Evolutionary conservation across 139 green algal genomes (phyloP).

Genomic region (Chlorella sp.): DNA sequence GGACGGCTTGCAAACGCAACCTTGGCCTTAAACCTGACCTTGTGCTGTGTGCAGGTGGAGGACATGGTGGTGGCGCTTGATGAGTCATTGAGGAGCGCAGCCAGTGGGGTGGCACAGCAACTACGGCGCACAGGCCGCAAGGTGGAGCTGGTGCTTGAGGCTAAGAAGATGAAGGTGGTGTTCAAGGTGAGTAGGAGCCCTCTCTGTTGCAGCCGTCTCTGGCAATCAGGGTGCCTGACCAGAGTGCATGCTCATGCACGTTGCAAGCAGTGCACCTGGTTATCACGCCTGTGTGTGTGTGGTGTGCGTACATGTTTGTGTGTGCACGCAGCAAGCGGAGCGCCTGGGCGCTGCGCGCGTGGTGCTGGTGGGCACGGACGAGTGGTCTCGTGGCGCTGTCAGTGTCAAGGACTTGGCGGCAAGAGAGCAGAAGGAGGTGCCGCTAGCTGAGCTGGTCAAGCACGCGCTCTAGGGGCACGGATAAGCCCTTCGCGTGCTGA

Average conservation of each 20-base stretch:
- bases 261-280: neutral
- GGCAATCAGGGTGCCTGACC: neutral
- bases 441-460: conserved; percentile 53
- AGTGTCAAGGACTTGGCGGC: conserved; percentile 74
- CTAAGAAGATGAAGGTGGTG: conserved; percentile 87
- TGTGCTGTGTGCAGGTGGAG: conserved; percentile 49
- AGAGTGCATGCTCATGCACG: neutral
- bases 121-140: conserved; percentile 59
- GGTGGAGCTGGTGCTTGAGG: conserved; percentile 92
- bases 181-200: conserved; percentile 58
- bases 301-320: neutral
- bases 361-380: conserved; percentile 72
- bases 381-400: conserved; percentile 75
- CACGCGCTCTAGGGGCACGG: no score
- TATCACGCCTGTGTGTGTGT: neutral
- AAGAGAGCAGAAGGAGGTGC: conserved; percentile 72
- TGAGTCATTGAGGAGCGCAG: conserved; percentile 47
- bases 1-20: no score
- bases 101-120: conserved; percentile 52
- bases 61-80: conserved; percentile 80
- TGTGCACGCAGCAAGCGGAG: conserved; percentile 54
- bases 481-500: no score
- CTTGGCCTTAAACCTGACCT: no score
- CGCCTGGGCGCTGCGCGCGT: conserved; percentile 55
- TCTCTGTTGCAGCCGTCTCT: neutral